Conservation (phyloP, 2,329 filamentous ascomycete genomes). For the Aspergillus novoparasiticus region DNA sequence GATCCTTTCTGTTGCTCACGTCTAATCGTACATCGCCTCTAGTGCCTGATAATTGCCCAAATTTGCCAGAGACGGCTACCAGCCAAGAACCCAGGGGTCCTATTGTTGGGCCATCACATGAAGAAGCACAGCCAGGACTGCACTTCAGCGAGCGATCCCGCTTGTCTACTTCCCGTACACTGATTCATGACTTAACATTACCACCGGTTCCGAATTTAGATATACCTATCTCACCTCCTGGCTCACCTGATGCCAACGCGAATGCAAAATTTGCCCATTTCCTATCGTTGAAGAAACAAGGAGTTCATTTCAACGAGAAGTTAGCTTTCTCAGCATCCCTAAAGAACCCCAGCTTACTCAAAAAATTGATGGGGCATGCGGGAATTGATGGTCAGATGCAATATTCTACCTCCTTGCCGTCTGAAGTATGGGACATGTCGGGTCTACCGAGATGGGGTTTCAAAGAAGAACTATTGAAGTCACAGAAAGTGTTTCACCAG, state of each 20-base stretch:
- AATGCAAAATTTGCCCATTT: conserved; percentile 64
- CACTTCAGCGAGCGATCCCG: conserved; percentile 33
- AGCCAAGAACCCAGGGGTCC: conserved; percentile 28
- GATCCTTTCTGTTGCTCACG: background rate
- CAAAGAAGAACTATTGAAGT: conserved; percentile 49
- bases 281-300: conserved; percentile 62
- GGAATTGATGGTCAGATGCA: conserved; percentile 56
- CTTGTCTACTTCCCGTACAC: conserved; percentile 51
- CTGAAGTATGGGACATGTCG: conserved; percentile 43
- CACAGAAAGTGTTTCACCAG: conserved; percentile 42
- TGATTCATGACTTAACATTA: conserved; percentile 61
- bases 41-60: conserved; percentile 10
- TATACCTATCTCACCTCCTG: conserved; percentile 50
- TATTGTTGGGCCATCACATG: conserved; percentile 40
- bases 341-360: conserved; percentile 60
- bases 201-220: conserved; percentile 48
- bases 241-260: conserved; percentile 44
- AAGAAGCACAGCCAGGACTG: conserved; percentile 22
- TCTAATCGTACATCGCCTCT: background rate
- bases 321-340: conserved; percentile 59
- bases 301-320: conserved; percentile 66
- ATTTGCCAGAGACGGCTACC: conserved; percentile 1
- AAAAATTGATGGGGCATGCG: conserved; percentile 61
- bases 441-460: conserved; percentile 47
- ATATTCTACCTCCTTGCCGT: conserved; percentile 54